phyloP scores from a whole-genome alignment of 176 grass and related monocot genomes.

The Eragrostis nindensis region DNA sequence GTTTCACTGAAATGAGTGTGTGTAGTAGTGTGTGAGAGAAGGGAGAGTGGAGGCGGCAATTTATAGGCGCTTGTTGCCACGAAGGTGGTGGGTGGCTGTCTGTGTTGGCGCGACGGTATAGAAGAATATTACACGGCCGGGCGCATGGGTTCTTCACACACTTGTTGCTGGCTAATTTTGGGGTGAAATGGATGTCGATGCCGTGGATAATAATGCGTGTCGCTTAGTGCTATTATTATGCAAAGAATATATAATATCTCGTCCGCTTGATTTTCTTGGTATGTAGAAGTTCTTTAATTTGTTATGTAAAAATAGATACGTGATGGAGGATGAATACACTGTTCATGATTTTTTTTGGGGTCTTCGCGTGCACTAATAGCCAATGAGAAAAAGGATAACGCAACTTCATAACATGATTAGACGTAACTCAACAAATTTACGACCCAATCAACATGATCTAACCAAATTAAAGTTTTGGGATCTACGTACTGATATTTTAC shows the following conservation, averaged over 20 bases:
- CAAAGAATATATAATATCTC: not conserved
- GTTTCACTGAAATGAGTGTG: not conserved
- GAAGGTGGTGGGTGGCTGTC: not conserved
- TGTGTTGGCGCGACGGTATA: not conserved
- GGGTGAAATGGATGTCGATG: not conserved
- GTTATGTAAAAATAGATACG: too few relatives aligned
- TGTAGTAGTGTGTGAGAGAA: not conserved
- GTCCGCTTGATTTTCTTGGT: not conserved
- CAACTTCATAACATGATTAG: too few relatives aligned
- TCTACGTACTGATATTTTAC: not conserved
- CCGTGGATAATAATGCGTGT: not conserved
- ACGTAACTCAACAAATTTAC: not conserved
- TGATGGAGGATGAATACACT: too few relatives aligned
- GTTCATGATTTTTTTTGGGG: too few relatives aligned
- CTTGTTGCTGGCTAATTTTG: not conserved
- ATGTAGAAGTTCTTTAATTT: too few relatives aligned
- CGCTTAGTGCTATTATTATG: not conserved
- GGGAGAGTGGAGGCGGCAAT: not conserved
- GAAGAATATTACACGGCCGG: not conserved
- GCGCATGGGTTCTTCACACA: too few relatives aligned
- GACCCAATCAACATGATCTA: not conserved
- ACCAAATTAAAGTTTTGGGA: not conserved
- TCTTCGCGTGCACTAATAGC: too few relatives aligned
- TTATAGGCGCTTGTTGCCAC: conserved; percentile 10
- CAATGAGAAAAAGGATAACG: too few relatives aligned